These are phyloP conservation scores for Ophiostoma tasmaniense DNA, from an alignment of 2,329 filamentous ascomycete species.

Conservation along the genomic window DNA sequence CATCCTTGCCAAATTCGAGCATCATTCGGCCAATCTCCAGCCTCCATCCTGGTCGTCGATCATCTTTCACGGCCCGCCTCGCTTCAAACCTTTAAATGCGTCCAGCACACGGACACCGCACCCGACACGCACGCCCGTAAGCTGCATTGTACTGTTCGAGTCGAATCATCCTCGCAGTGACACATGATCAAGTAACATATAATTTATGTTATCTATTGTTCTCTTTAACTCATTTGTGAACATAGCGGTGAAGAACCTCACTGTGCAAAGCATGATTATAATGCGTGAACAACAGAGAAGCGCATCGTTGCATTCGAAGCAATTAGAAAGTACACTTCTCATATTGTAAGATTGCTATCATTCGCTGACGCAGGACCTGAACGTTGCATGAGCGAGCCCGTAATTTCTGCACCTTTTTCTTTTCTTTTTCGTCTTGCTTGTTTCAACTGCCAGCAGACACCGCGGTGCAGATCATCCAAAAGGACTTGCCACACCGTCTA, in stretches of 20 bases:
- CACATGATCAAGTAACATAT: neutral
- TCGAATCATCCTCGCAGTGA: neutral
- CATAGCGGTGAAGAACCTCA: neutral
- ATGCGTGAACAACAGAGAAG: neutral
- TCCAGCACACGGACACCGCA: neutral
- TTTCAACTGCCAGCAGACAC: neutral
- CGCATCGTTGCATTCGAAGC: neutral
- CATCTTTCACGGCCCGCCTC: conserved; percentile 13
- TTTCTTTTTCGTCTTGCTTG: neutral
- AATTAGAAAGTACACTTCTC: neutral
- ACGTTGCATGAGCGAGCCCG: neutral
- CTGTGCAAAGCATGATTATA: neutral
- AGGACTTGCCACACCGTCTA: neutral
- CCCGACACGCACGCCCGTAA: neutral
- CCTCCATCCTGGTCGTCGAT: conserved; percentile 14
- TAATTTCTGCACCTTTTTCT: neutral
- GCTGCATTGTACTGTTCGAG: neutral
- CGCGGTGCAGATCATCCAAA: neutral
- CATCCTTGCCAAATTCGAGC: neutral
- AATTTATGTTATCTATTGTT: neutral
- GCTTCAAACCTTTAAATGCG: conserved; percentile 5
- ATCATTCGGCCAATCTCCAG: conserved; percentile 10
- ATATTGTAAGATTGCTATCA: neutral
- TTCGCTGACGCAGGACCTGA: neutral
- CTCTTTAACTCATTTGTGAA: neutral